Evolutionary conservation across 352 stramenopile genomes (phyloP), one percentile per base, ranked within the genome.

Genomic region (Phytophthora cryptogea): DNA sequence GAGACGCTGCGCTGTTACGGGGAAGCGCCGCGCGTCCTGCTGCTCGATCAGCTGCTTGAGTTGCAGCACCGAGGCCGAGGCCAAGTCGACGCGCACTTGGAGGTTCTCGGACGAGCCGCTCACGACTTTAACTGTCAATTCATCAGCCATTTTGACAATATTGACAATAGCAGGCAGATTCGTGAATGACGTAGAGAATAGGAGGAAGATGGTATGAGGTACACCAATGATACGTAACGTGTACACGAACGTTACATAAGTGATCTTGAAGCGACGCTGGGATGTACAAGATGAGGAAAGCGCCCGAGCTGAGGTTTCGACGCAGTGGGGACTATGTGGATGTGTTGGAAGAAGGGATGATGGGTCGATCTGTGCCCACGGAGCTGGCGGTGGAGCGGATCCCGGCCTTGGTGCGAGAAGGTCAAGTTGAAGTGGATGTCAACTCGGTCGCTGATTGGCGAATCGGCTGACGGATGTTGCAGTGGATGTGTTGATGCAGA

Each of bases 111-210:
- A 77, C 52, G 59, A 51, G 61, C 79, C 74, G 57, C 77, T 77
- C 48, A 92, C 83, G n/a, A 89, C 66, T 44, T 92, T 89, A 50
- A 92, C 72, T 5, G 62, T 86, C 55, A 92, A 55, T 50, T 89
- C 72, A 46, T 72, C 71, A 30, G 57, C 57, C 65, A 75, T 80
- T n/a, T n/a, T n/a, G n/a, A n/a, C n/a, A n/a, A n/a, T n/a, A n/a
- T n/a, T n/a, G n/a, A n/a, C n/a, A n/a, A n/a, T n/a, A n/a, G n/a
- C 5, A 17, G 17, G 26, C 16, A 30, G 5, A 51, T 44, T 51
- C 8, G 14, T 13, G 20, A 59, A 44, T 52, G 50, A 49, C 52
- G 20, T 5, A 10, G 9, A 16, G 8, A 31, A 44, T 10, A 2
- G n/a, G 4, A 14, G 13, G 20, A 23, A 23, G 20, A 23, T 23